These are phyloP conservation scores for Scheffersomyces titani DNA, from an alignment of 1,139 yeast genomes.

Conservation along the genomic window DNA sequence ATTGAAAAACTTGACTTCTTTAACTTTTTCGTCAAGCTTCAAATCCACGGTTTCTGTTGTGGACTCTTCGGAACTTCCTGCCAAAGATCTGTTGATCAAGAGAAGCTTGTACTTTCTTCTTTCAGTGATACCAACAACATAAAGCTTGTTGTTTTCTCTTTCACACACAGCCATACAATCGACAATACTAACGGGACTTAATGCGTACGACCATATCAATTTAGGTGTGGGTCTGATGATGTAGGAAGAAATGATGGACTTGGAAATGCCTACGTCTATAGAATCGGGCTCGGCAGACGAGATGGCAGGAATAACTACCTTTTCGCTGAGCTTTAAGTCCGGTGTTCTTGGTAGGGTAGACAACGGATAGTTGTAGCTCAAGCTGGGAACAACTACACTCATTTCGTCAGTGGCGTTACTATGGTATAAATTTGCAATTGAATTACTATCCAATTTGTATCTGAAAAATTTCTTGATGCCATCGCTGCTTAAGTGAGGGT, in stretches of 20 bases:
- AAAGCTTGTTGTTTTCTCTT: slow-evolving; percentile 22
- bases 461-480: slow-evolving; percentile 1
- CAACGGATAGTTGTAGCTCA: slow-evolving; percentile 40
- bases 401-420: neutral
- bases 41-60: slow-evolving; percentile 22
- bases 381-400: slow-evolving; percentile 16
- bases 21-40: slow-evolving; percentile 23
- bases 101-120: slow-evolving; percentile 42
- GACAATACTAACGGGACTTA: slow-evolving; percentile 61
- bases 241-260: slow-evolving; percentile 72
- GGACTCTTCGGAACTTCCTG: slow-evolving; percentile 16
- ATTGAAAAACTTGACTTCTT: slow-evolving; percentile 36
- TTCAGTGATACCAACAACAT: slow-evolving; percentile 49
- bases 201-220: slow-evolving; percentile 69
- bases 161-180: slow-evolving; percentile 43
- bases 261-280: slow-evolving; percentile 69
- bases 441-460: neutral
- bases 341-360: slow-evolving; percentile 43
- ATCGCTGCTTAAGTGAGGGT: neutral
- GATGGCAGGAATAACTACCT: slow-evolving; percentile 33
- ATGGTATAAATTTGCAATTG: neutral
- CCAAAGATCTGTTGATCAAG: slow-evolving; percentile 28
- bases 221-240: slow-evolving; percentile 80
- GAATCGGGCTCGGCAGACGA: slow-evolving; percentile 25
- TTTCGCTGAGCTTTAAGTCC: slow-evolving; percentile 30